Evolutionary conservation across 129 eudicot species (phyloP).

Genomic region (Smallanthus sonchifolius): DNA sequence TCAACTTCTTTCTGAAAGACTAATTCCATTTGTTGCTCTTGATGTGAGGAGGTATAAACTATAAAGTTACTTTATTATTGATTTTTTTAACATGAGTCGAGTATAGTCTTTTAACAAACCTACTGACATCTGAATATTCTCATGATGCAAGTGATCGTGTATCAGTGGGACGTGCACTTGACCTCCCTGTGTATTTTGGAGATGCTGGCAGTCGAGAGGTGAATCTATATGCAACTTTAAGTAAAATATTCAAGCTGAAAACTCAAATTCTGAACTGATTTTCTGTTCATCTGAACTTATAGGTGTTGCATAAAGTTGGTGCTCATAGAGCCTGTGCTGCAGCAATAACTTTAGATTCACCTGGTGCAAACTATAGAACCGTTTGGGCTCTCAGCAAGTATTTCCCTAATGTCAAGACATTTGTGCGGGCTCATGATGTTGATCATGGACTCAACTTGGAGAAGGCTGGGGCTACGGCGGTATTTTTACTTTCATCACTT

Average conservation of each 20-base stretch:
- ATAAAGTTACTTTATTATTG: background rate
- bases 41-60: conserved; percentile 91
- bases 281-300: conserved; percentile 13
- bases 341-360: conserved; percentile 88
- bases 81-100: background rate
- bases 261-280: conserved; percentile 22
- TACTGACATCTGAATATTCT: conserved; percentile 25
- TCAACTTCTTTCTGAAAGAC: conserved; percentile 96
- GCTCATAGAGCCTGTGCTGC: conserved; percentile 99
- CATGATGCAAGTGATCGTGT: conserved; percentile 76
- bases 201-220: conserved; percentile 99
- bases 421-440: conserved; percentile 98
- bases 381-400: conserved; percentile 99
- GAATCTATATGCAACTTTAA: background rate
- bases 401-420: conserved; percentile 93
- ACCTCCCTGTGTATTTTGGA: conserved; percentile 96
- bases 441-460: conserved; percentile 99
- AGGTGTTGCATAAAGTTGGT: conserved; percentile 98
- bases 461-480: conserved; percentile 99
- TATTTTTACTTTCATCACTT: conserved; percentile 24
- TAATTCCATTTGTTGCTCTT: conserved; percentile 98
- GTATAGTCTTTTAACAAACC: conserved; percentile 10
- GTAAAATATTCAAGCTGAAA: conserved; percentile 6
- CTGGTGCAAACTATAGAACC: conserved; percentile 98
- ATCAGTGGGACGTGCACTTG: conserved; percentile 95